A percentile compares a stretch with the other conserved stretches of the same genome.
Evolutionary conservation across 176 grass and related monocot genomes (phyloP).

Genomic region (Zea luxurians): DNA sequence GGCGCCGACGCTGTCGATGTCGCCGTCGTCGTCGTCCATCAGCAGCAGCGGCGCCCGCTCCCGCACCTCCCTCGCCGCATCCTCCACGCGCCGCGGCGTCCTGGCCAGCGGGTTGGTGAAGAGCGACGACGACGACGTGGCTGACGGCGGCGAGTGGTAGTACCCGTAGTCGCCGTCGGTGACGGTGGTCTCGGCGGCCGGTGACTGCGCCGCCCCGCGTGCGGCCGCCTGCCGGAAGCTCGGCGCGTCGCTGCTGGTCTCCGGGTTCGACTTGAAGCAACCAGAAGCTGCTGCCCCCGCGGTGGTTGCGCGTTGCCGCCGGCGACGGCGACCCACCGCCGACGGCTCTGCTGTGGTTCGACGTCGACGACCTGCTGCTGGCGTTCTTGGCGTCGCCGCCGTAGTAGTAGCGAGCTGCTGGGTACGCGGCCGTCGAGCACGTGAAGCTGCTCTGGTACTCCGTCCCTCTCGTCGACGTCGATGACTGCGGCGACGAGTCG

Average conservation of each 20-base stretch:
- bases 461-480: conserved; percentile 40
- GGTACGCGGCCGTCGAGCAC: conserved; percentile 38
- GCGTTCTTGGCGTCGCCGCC: conserved; percentile 15
- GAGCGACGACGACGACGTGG: conserved; percentile 47
- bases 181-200: conserved; percentile 31
- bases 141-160: conserved; percentile 63
- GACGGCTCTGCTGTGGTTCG: conserved; percentile 35
- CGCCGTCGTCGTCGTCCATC: conserved; percentile 39
- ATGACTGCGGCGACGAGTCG: conserved; percentile 51
- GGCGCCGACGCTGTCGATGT: conserved; percentile 54
- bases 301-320: conserved; percentile 4
- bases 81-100: conserved; percentile 44
- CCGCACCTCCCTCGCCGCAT: conserved; percentile 36
- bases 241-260: conserved; percentile 53
- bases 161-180: conserved; percentile 51
- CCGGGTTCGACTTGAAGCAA: conserved; percentile 63
- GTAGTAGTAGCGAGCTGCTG: conserved; percentile 50
- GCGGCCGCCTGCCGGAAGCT: conserved; percentile 56
- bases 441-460: conserved; percentile 54
- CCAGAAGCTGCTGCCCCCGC: conserved; percentile 55
- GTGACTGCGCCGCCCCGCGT: conserved; percentile 25
- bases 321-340: neutral
- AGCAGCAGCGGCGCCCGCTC: conserved; percentile 49
- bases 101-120: conserved; percentile 40
- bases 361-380: neutral